Percentiles rank a stretch among this genome's conserved stretches.
These are phyloP conservation scores for Neospermospora avenae DNA, from an alignment of 2,329 filamentous ascomycete species.

Conservation along the genomic window DNA sequence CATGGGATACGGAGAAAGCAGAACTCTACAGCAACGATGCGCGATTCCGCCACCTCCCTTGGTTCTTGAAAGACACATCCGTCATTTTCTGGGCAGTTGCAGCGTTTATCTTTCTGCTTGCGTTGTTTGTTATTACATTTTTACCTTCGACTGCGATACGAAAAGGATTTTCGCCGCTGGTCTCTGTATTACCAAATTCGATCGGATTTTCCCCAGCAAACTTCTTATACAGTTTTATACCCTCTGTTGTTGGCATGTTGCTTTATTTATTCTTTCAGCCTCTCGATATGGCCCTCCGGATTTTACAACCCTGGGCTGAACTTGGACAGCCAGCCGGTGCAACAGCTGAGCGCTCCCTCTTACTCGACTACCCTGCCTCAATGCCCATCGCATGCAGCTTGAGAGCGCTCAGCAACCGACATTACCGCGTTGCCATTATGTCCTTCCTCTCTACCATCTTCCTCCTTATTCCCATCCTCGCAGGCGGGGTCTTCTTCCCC, in stretches of 20 bases:
- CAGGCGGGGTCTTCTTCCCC: conserved; percentile 71
- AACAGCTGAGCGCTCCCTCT: conserved; percentile 58
- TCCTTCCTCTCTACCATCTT: conserved; percentile 59
- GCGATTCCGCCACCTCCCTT: conserved; percentile 69
- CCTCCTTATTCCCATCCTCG: conserved; percentile 58
- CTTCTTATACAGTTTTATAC: conserved; percentile 80
- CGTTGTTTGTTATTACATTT: conserved; percentile 76
- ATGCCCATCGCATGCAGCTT: conserved; percentile 58
- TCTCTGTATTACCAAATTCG: conserved; percentile 57
- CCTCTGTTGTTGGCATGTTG: conserved; percentile 63
- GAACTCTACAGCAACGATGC: conserved; percentile 35
- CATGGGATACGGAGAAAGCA: conserved; percentile 27
- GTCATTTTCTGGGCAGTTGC: conserved; percentile 65
- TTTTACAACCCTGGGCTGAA: conserved; percentile 67
- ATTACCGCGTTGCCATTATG: conserved; percentile 62
- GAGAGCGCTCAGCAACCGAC: conserved; percentile 53
- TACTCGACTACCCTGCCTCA: conserved; percentile 66
- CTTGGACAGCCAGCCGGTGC: conserved; percentile 56
- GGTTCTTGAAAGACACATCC: conserved; percentile 66
- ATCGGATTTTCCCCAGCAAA: conserved; percentile 79
- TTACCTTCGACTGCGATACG: conserved; percentile 63
- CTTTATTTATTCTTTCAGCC: conserved; percentile 65
- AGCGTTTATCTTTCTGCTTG: conserved; percentile 59
- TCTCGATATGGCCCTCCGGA: conserved; percentile 62
- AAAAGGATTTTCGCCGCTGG: conserved; percentile 67